Percentiles rank a stretch among this genome's conserved stretches.
phyloP scores from a whole-genome alignment of 148 eudicot species.

The Nyssa sinensis region DNA sequence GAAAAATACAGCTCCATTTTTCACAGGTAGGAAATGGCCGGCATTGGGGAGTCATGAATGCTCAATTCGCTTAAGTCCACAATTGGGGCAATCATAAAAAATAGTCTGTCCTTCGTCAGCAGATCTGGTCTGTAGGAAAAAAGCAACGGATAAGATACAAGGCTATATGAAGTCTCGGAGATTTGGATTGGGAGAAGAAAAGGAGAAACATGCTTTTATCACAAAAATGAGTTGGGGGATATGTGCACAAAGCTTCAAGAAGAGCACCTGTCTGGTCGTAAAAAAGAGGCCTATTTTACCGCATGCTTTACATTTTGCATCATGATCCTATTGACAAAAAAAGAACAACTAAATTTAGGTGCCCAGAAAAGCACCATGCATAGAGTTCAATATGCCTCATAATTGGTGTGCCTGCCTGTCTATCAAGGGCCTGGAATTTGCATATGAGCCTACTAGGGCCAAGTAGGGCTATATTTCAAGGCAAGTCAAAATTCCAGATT shows the following conservation, averaged over 20 bases:
- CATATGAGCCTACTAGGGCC: too few species aligned
- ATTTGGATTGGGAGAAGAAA: not conserved
- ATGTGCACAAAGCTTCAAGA: not conserved
- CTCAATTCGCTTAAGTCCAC: constrained; percentile 36
- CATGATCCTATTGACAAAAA: constrained; percentile 32
- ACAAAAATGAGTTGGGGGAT: not conserved
- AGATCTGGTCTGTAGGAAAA: constrained; percentile 36
- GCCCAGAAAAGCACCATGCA: not conserved
- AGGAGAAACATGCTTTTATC: constrained; percentile 2
- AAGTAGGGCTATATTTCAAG: too few species aligned
- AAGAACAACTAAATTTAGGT: not conserved
- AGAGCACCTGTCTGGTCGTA: constrained; percentile 37
- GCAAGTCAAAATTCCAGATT: too few species aligned
- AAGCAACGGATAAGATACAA: too few species aligned
- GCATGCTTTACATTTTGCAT: constrained; percentile 38
- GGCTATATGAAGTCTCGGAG: too few species aligned
- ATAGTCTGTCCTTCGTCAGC: constrained; percentile 60
- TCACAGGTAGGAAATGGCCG: not conserved
- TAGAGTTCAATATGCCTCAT: not conserved
- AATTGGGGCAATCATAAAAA: constrained; percentile 44
- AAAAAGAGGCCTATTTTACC: constrained; percentile 34
- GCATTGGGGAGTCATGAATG: constrained; percentile 31
- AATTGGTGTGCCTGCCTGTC: constrained; percentile 25
- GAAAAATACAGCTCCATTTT: not conserved
- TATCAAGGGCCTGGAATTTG: too few species aligned